These are phyloP conservation scores for Talaromyces sp. DNA, from an alignment of 2,329 filamentous ascomycete species.

Conservation along the genomic window DNA sequence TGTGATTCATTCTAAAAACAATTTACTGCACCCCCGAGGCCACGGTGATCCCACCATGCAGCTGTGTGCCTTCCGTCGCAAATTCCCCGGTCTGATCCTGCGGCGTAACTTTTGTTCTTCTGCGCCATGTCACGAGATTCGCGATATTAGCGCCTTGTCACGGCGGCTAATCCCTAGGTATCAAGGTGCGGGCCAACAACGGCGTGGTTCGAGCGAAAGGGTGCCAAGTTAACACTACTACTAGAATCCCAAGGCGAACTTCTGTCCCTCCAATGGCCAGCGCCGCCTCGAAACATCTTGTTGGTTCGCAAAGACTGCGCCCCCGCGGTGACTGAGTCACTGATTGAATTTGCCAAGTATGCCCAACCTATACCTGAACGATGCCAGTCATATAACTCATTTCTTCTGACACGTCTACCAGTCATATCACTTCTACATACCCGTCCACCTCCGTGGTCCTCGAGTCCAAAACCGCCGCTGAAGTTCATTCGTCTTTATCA, in stretches of 20 bases:
- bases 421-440: conserved; percentile 78
- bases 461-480: conserved; percentile 72
- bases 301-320: conserved; percentile 68
- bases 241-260: conserved; percentile 64
- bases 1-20: neutral
- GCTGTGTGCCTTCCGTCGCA: conserved; percentile 18
- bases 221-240: neutral
- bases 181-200: conserved; percentile 53
- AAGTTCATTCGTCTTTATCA: conserved; percentile 69
- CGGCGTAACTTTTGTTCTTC: conserved; percentile 48
- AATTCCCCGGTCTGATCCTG: conserved; percentile 10
- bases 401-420: conserved; percentile 47
- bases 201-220: neutral
- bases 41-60: conserved; percentile 22
- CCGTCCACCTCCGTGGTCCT: conserved; percentile 79
- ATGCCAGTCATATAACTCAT: conserved; percentile 3
- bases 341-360: conserved; percentile 61
- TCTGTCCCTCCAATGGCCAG: conserved; percentile 68
- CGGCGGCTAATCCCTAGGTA: conserved; percentile 64
- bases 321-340: conserved; percentile 56
- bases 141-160: conserved; percentile 48
- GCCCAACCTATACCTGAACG: conserved; percentile 1
- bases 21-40: neutral
- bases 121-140: conserved; percentile 44
- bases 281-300: conserved; percentile 68